Percentiles rank a stretch among this genome's conserved stretches.
These are phyloP conservation scores for Epichloe sylvatica DNA, from an alignment of 2,329 filamentous ascomycete species.

Conservation along the genomic window DNA sequence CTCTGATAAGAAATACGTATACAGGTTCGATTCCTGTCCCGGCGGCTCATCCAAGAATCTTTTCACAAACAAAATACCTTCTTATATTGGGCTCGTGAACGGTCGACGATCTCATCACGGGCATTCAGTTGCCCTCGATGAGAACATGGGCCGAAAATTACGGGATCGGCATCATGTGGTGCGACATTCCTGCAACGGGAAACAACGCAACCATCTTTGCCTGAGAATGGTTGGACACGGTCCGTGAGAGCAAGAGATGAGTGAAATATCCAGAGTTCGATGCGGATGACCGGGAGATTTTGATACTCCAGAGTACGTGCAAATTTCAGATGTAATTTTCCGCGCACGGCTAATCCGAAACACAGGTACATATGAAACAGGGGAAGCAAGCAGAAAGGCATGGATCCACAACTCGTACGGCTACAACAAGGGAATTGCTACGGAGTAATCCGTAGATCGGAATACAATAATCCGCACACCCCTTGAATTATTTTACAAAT, in stretches of 20 bases:
- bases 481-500: too few species aligned
- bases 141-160: conserved; percentile 26
- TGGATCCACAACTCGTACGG: conserved; percentile 45
- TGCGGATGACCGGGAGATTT: conserved; percentile 26
- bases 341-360: neutral
- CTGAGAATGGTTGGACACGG: conserved; percentile 26
- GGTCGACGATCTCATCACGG: conserved; percentile 25
- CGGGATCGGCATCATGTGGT: conserved; percentile 34
- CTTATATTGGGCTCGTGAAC: conserved; percentile 26
- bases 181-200: conserved; percentile 19
- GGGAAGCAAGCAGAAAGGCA: conserved; percentile 41
- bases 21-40: conserved; percentile 10
- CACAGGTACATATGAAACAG: neutral
- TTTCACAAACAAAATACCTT: conserved; percentile 22
- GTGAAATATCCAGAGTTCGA: conserved; percentile 38
- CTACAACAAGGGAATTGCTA: conserved; percentile 31
- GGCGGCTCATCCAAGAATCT: conserved; percentile 25
- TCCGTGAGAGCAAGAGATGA: conserved; percentile 25
- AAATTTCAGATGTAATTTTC: neutral
- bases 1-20: conserved; percentile 15
- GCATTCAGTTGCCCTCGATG: conserved; percentile 33
- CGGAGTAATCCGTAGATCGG: too few species aligned
- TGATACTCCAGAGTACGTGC: conserved; percentile 4
- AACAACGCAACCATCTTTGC: neutral
- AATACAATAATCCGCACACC: too few species aligned